Percentiles rank a stretch among this genome's conserved stretches.
These are phyloP conservation scores for Aspergillus brunneoviolaceus DNA, from an alignment of 2,329 filamentous ascomycete genomes.

Conservation along the genomic window DNA sequence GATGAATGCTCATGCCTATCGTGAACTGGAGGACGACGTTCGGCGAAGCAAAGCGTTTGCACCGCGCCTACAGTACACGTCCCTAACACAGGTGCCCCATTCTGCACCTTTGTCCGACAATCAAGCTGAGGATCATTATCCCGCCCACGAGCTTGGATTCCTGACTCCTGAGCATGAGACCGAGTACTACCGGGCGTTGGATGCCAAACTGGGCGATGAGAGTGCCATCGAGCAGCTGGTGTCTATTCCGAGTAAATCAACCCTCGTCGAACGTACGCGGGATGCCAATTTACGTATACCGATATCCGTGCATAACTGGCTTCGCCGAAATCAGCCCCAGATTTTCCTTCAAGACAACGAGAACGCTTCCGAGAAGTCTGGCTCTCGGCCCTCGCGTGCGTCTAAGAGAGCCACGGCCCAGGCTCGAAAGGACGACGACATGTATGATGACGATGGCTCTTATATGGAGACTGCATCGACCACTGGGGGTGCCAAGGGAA, in stretches of 20 bases:
- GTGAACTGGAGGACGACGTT: slow-evolving; percentile 40
- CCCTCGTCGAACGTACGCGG: slow-evolving; percentile 54
- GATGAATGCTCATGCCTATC: slow-evolving; percentile 37
- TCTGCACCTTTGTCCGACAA: slow-evolving; percentile 20
- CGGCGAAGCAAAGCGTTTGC: slow-evolving; percentile 41
- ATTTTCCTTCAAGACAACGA: slow-evolving; percentile 79
- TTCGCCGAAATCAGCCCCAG: slow-evolving; percentile 79
- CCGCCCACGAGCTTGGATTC: slow-evolving; percentile 42
- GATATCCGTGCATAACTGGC: slow-evolving; percentile 93
- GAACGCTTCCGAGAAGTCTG: slow-evolving; percentile 43
- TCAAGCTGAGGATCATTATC: slow-evolving; percentile 18
- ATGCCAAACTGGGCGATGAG: slow-evolving; percentile 41
- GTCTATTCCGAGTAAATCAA: slow-evolving; percentile 35
- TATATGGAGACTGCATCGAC: slow-evolving; percentile 38
- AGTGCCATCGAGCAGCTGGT: slow-evolving; percentile 55
- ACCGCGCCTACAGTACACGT: slow-evolving; percentile 34
- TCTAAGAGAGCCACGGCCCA: slow-evolving; percentile 43
- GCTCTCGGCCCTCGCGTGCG: slow-evolving; percentile 39
- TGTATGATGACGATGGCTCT: slow-evolving; percentile 46
- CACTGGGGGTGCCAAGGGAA: slow-evolving; percentile 37
- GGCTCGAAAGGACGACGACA: slow-evolving; percentile 41
- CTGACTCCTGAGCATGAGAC: slow-evolving; percentile 46
- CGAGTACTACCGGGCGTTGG: slow-evolving; percentile 43
- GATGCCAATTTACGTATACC: slow-evolving; percentile 70
- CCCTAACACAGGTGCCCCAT: slow-evolving; percentile 35